Conservation (phyloP, 805 yeast species). For the Kuraishia ogatae region DNA sequence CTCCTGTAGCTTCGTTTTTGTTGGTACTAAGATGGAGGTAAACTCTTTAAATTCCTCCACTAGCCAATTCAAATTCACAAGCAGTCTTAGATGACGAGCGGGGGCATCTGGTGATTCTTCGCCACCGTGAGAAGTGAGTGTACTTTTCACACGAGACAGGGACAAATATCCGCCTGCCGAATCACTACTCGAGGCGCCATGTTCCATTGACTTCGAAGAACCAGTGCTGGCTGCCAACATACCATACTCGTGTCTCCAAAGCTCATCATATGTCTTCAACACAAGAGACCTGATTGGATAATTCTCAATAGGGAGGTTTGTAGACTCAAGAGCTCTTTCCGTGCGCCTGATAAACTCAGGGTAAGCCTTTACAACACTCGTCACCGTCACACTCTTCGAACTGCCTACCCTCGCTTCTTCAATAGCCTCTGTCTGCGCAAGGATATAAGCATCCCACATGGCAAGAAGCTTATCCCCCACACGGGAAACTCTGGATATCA, state of each 20-base stretch:
- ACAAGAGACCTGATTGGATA: not conserved
- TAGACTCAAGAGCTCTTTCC: slow-evolving; percentile 18
- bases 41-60: slow-evolving; percentile 29
- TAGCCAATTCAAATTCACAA: slow-evolving; percentile 47
- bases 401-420: slow-evolving; percentile 20
- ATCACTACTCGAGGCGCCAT: not conserved
- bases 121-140: not conserved
- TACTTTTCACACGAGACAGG: not conserved
- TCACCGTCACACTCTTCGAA: slow-evolving; percentile 19
- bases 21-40: slow-evolving; percentile 11
- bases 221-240: not conserved
- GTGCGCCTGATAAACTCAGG: slow-evolving; percentile 35
- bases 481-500: slow-evolving; percentile 39
- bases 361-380: slow-evolving; percentile 35
- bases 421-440: slow-evolving; percentile 39
- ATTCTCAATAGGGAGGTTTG: not conserved
- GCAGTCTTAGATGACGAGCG: slow-evolving; percentile 3
- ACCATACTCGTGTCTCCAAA: slow-evolving; percentile 1
- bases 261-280: not conserved
- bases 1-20: slow-evolving; percentile 21
- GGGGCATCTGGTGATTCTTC: not conserved
- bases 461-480: slow-evolving; percentile 39
- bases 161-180: not conserved
- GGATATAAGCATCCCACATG: slow-evolving; percentile 54
- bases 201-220: not conserved